phyloP scores from a whole-genome alignment of 208 protist species.

The Trypanosoma avium region DNA sequence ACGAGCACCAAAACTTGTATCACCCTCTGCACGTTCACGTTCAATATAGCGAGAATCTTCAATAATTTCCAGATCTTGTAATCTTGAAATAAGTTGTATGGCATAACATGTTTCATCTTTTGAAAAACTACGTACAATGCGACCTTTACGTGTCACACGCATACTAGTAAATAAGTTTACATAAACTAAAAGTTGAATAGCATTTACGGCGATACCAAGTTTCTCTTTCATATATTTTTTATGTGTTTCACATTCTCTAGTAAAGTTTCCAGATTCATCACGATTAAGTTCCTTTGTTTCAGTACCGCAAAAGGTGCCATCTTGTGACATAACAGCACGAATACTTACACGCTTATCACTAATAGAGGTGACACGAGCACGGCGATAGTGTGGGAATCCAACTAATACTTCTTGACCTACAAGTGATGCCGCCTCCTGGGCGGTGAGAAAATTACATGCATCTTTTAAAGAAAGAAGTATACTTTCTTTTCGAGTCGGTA shows the following conservation, averaged over 20 bases:
- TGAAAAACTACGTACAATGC: constrained; percentile 65
- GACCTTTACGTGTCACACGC: constrained; percentile 52
- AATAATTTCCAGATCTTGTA: constrained; percentile 64
- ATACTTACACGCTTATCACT: constrained; percentile 50
- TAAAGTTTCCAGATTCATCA: constrained; percentile 63
- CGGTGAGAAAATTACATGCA: constrained; percentile 21
- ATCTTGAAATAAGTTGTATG: constrained; percentile 45
- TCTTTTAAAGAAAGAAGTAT: constrained; percentile 58
- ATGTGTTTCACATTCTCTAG: constrained; percentile 71
- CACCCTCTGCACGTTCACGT: constrained; percentile 56
- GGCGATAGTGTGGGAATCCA: constrained; percentile 88
- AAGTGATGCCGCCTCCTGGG: constrained; percentile 39
- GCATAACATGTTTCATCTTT: constrained; percentile 82
- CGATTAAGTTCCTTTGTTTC: constrained; percentile 60
- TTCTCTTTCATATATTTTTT: constrained; percentile 73
- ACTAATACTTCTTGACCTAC: constrained; percentile 83
- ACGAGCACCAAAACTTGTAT: constrained; percentile 47
- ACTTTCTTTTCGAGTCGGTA: constrained; percentile 66
- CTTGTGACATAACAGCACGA: constrained; percentile 49
- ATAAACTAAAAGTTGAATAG: constrained; percentile 69
- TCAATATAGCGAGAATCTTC: constrained; percentile 77
- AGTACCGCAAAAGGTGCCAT: constrained; percentile 57
- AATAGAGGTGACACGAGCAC: constrained; percentile 72
- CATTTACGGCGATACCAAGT: constrained; percentile 66
- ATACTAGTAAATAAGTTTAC: constrained; percentile 85